These are phyloP conservation scores for Phytophthora nicotianae DNA, from an alignment of 352 stramenopile genomes.

Conservation along the genomic window DNA sequence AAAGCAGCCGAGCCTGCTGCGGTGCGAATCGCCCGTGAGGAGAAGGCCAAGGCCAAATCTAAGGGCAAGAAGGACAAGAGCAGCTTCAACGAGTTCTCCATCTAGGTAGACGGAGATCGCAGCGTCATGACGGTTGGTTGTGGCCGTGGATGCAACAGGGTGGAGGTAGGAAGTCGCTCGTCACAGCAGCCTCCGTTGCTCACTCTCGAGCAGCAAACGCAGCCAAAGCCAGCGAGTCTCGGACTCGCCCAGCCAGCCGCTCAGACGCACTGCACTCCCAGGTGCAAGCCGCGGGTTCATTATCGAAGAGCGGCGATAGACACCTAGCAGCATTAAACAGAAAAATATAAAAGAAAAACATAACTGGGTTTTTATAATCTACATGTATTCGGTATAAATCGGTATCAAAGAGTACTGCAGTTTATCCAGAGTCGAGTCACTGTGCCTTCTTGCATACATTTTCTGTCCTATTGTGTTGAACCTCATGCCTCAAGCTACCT, in stretches of 20 bases:
- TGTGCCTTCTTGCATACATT: conserved; percentile 11
- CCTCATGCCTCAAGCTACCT: conserved; percentile 47
- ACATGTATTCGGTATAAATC: conserved; percentile 38
- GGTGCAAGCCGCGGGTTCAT: too few species aligned
- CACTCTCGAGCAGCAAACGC: conserved; percentile 13
- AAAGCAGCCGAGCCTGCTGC: conserved; percentile 59
- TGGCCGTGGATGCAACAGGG: conserved; percentile 9
- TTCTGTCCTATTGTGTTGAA: conserved; percentile 7
- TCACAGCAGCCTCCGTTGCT: conserved; percentile 25
- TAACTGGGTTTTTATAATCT: conserved; percentile 27
- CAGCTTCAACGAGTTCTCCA: conserved; percentile 84
- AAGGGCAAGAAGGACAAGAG: conserved; percentile 86
- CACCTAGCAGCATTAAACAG: conserved; percentile 20
- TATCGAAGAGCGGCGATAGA: conserved; percentile 31
- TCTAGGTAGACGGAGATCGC: conserved; percentile 39
- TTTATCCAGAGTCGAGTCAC: conserved; percentile 19
- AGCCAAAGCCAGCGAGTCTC: conserved; percentile 1
- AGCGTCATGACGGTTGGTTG: conserved; percentile 1
- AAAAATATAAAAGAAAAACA: conserved; percentile 31
- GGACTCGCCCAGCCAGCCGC: conserved; percentile 7
- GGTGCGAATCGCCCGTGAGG: conserved; percentile 71
- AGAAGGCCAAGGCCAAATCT: conserved; percentile 67
- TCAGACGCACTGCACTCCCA: conserved; percentile 16
- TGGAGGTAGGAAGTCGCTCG: conserved; percentile 21
- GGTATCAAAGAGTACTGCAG: background rate